A percentile compares a stretch with the other conserved stretches of the same genome.
phyloP scores from a whole-genome alignment of 352 stramenopile genomes.

The Pythium biforme region DNA sequence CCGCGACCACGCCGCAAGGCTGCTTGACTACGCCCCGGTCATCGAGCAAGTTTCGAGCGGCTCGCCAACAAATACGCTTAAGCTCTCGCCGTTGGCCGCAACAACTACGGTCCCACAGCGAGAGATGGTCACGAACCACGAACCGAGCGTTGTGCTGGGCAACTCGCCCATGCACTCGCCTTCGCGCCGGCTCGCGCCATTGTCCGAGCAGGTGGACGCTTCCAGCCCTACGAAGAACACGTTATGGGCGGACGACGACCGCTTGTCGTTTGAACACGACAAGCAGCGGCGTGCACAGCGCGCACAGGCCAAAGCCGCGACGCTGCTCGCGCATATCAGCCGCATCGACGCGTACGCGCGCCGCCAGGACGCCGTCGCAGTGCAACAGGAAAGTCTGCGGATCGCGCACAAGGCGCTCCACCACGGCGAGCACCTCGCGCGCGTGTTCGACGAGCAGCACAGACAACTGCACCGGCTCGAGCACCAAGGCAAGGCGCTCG shows the following conservation, averaged over 20 bases:
- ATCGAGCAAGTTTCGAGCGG: too few relatives aligned
- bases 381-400: slow-evolving; percentile 39
- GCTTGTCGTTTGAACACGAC: slow-evolving; percentile 49
- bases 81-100: neutral
- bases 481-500: slow-evolving; percentile 43
- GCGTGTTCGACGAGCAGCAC: slow-evolving; percentile 45
- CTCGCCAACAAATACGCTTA: too few relatives aligned
- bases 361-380: slow-evolving; percentile 33
- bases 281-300: slow-evolving; percentile 41
- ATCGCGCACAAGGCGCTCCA: slow-evolving; percentile 48
- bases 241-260: too few relatives aligned
- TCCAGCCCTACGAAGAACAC: too few relatives aligned
- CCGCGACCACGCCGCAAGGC: slow-evolving; percentile 26
- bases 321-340: slow-evolving; percentile 50
- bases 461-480: slow-evolving; percentile 31
- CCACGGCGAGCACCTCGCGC: slow-evolving; percentile 42
- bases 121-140: slow-evolving; percentile 16
- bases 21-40: slow-evolving; percentile 1
- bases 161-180: slow-evolving; percentile 14
- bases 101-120: neutral
- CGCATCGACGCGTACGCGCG: slow-evolving; percentile 43
- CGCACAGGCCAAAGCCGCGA: slow-evolving; percentile 33
- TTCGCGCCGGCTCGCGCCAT: slow-evolving; percentile 1
- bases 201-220: neutral
- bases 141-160: slow-evolving; percentile 19